Conservation (phyloP, 331 rosid genomes). For the Pyracantha coccinea region DNA sequence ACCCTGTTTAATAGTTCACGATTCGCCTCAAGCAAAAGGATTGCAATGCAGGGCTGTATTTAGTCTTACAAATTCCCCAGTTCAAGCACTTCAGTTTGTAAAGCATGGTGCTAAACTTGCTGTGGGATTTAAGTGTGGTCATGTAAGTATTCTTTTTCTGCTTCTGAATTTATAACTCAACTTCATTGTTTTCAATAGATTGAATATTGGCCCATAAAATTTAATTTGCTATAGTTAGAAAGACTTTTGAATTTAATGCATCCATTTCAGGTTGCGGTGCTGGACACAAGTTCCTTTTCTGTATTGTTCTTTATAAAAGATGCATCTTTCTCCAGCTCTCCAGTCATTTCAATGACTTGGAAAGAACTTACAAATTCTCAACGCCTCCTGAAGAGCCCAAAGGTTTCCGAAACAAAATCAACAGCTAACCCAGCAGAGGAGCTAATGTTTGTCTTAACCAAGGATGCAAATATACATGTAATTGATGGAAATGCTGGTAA, state of each 20-base stretch:
- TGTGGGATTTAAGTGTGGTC: slow-evolving; percentile 71
- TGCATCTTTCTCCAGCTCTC: slow-evolving; percentile 48
- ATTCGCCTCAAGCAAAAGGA: slow-evolving; percentile 49
- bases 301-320: slow-evolving; percentile 52
- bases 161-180: slow-evolving; percentile 2
- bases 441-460: slow-evolving; percentile 51
- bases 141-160: slow-evolving; percentile 46
- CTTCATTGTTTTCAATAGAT: slow-evolving; percentile 8
- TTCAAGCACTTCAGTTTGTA: slow-evolving; percentile 58
- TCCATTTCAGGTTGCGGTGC: slow-evolving; percentile 67
- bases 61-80: slow-evolving; percentile 53
- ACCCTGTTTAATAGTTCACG: slow-evolving; percentile 45
- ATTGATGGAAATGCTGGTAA: slow-evolving; percentile 56
- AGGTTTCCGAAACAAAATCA: slow-evolving; percentile 37
- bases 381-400: slow-evolving; percentile 41
- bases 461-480: slow-evolving; percentile 57
- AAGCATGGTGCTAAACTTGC: slow-evolving; percentile 74
- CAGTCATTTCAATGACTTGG: slow-evolving; percentile 69
- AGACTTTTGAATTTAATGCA: slow-evolving; percentile 22
- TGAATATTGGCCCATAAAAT: background rate
- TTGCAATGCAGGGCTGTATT: slow-evolving; percentile 59
- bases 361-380: slow-evolving; percentile 36
- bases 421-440: slow-evolving; percentile 34
- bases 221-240: slow-evolving; percentile 3
- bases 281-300: slow-evolving; percentile 43